Conservation (phyloP, 75 land plant species). For the Cunninghamia lanceolata region DNA sequence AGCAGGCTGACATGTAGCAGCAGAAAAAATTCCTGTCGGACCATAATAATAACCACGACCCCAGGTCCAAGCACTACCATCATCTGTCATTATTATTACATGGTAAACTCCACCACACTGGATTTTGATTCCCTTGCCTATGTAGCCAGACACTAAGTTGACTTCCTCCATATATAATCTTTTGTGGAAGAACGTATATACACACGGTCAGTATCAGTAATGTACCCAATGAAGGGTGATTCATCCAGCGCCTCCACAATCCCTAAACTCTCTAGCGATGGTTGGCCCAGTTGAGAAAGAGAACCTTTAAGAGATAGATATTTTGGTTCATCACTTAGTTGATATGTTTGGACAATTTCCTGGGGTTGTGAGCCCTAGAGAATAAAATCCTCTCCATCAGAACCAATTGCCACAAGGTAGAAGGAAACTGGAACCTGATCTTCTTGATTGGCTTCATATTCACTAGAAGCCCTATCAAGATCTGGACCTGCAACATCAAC, state of each 20-base stretch:
- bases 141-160: constrained; percentile 31
- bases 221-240: constrained; percentile 45
- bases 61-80: too few species aligned
- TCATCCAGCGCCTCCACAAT: constrained; percentile 39
- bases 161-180: constrained; percentile 43
- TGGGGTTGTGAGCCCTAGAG: constrained; percentile 44
- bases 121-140: constrained; percentile 36
- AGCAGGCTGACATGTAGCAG: too few species aligned
- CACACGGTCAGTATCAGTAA: constrained; percentile 34
- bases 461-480: constrained; percentile 29
- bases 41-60: too few species aligned
- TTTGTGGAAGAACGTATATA: constrained; percentile 40
- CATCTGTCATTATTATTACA: too few species aligned
- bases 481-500: constrained; percentile 48
- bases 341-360: constrained; percentile 34
- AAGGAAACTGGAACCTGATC: constrained; percentile 51
- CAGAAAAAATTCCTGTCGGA: too few species aligned
- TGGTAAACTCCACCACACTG: too few species aligned
- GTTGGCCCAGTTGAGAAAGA: constrained; percentile 10
- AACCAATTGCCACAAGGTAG: constrained; percentile 31
- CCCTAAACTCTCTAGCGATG: constrained; percentile 13
- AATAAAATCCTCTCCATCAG: constrained; percentile 33
- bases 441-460: constrained; percentile 36
- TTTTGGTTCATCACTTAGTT: constrained; percentile 13
- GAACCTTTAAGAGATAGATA: constrained; percentile 15